Base-by-base conservation (phyloP, 2,329 filamentous ascomycete species). In the Mycosphaerella arachidis region DNA sequence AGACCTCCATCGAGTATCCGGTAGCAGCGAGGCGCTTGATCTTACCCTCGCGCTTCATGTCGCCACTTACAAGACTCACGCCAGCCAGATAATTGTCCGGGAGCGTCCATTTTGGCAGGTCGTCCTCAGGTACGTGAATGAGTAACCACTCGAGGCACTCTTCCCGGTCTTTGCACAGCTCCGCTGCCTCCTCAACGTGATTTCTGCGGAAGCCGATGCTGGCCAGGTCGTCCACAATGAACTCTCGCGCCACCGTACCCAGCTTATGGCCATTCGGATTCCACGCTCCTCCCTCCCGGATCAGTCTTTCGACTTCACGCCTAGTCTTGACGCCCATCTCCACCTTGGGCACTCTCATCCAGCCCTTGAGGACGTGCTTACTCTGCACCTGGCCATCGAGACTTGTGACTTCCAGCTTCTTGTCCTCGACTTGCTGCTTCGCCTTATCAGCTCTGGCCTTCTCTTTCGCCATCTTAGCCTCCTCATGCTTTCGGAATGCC, bases 51-150 rank as follows among this genome's bases (percentile, higher is more conserved):
- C 86, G 85, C 71, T 86, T 90, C 62, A 97, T 74, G 72, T 97
- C 89, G 6, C 87, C 89, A 54, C 89, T 89, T 1, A 87, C 93
- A 64, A 99, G 87, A 48, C 88, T 91, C 29, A 97, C 87, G 24
- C 94, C 94, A 30, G 92, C 93, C 10, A 90, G 87, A 73, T 99
- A 99, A 62, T 87, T 90, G 75, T 95, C 92, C 0, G 94, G 94
- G 46, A 99, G 78, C 67, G 91, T 91, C 92, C 93, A 97, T 6
- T 84, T 81, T 1, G 94, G 94, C n/a, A 97, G 78, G 70, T 97
- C 94, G 72, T 99, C 94, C 72, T 99, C 94, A 1, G 94, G 94
- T 2, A 99, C 92, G 75, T 99, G 93, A 55, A 97, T 92, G 53
- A 99, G 82, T 16, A 99, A 82, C 94, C 94, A 99, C 73, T 97